A percentile compares a stretch with the other conserved stretches of the same genome.
Conservation (phyloP, 208 protist genomes). For the Angomonas deanei region DNA sequence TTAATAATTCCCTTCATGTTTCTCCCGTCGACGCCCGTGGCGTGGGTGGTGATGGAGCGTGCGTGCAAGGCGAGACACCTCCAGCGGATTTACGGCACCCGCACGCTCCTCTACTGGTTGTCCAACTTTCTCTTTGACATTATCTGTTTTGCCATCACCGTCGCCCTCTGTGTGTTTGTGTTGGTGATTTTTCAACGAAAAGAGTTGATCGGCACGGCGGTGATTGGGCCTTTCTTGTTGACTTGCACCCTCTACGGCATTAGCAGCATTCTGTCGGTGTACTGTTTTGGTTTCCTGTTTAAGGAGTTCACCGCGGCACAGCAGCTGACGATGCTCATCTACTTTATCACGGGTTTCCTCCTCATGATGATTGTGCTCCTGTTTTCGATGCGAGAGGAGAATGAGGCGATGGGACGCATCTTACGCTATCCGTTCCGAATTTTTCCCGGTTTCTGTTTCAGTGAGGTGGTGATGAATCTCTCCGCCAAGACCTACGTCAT, state of each 20-base stretch:
- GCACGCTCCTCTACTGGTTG: slow-evolving; percentile 55
- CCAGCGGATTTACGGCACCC: slow-evolving; percentile 43
- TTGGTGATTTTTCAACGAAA: slow-evolving; percentile 45
- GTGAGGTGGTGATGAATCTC: slow-evolving; percentile 73
- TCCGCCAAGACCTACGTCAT: slow-evolving; percentile 22
- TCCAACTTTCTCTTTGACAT: slow-evolving; percentile 79
- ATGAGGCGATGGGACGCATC: slow-evolving; percentile 24
- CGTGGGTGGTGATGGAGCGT: slow-evolving; percentile 76
- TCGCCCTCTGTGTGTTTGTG: slow-evolving; percentile 51
- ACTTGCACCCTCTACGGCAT: slow-evolving; percentile 62
- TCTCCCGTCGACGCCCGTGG: slow-evolving; percentile 56
- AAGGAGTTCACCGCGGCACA: slow-evolving; percentile 60
- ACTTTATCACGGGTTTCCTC: slow-evolving; percentile 78
- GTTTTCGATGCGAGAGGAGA: slow-evolving; percentile 33
- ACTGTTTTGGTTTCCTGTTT: slow-evolving; percentile 63
- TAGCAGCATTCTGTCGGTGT: slow-evolving; percentile 49
- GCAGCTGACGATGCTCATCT: slow-evolving; percentile 53
- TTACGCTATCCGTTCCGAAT: slow-evolving; percentile 60
- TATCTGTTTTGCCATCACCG: slow-evolving; percentile 49
- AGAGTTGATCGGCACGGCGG: slow-evolving; percentile 48
- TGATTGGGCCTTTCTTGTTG: slow-evolving; percentile 36
- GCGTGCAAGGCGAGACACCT: slow-evolving; percentile 52
- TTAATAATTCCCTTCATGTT: slow-evolving; percentile 74
- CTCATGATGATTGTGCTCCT: slow-evolving; percentile 52
- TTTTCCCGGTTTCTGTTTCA: slow-evolving; percentile 67